These are phyloP conservation scores for Cubamyces lactineus DNA, from an alignment of 768 basidiomycete genomes.

Conservation along the genomic window DNA sequence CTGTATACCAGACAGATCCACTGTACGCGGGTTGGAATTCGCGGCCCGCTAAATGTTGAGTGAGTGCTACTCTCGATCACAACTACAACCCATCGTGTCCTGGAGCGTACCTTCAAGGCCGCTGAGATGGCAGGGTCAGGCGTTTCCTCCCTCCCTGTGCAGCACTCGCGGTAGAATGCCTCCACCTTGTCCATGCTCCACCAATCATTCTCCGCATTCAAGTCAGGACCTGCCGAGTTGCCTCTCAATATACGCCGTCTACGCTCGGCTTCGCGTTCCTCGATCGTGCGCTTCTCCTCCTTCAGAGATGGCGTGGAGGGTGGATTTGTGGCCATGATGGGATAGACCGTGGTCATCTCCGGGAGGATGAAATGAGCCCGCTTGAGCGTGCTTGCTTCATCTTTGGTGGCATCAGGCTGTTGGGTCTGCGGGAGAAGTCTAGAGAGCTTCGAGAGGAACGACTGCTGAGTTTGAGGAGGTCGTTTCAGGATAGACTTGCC, in stretches of 20 bases:
- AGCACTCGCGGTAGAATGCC: conserved; percentile 86
- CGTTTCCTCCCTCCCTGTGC: conserved; percentile 72
- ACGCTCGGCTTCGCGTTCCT: conserved; percentile 73
- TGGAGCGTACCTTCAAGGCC: conserved; percentile 65
- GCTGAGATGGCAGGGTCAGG: conserved; percentile 66
- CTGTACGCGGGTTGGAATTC: conserved; percentile 60
- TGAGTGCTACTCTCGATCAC: neutral
- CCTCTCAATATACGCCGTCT: conserved; percentile 66
- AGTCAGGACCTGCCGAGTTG: conserved; percentile 32
- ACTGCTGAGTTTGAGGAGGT: conserved; percentile 67
- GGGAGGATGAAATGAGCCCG: conserved; percentile 92
- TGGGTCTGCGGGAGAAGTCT: conserved; percentile 69
- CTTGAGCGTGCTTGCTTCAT: conserved; percentile 68
- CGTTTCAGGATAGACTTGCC: conserved; percentile 84
- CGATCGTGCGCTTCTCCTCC: conserved; percentile 82
- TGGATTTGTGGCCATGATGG: conserved; percentile 82
- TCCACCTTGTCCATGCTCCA: conserved; percentile 88
- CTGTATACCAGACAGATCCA: conserved; percentile 82
- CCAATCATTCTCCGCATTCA: conserved; percentile 55
- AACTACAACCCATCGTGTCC: neutral
- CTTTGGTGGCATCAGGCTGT: conserved; percentile 35
- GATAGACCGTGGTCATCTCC: conserved; percentile 84
- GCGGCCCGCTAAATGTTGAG: conserved; percentile 48
- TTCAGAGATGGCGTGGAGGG: conserved; percentile 78
- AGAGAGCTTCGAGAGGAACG: conserved; percentile 72